These are phyloP conservation scores for Candida nanaspora DNA, from an alignment of 805 yeast species.

Conservation along the genomic window DNA sequence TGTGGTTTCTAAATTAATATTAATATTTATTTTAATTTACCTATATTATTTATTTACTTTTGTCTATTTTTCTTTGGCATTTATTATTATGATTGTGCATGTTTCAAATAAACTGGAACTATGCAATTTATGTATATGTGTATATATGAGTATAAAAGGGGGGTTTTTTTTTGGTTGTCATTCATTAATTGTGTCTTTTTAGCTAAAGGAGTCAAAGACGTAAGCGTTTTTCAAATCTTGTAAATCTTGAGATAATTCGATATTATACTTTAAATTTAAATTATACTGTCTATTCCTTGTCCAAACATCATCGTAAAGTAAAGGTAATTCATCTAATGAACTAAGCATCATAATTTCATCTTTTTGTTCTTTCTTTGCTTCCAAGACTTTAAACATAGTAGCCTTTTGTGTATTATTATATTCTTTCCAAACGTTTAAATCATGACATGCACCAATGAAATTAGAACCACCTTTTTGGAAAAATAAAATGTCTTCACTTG, in stretches of 20 bases:
- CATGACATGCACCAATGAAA: slow-evolving; percentile 37
- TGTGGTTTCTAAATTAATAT: too few relatives aligned
- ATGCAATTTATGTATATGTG: too few relatives aligned
- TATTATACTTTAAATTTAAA: slow-evolving; percentile 13
- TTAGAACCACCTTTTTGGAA: slow-evolving; percentile 27
- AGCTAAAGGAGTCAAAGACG: not conserved
- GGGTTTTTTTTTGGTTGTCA: too few relatives aligned
- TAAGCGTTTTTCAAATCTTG: not conserved
- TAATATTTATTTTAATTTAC: too few relatives aligned
- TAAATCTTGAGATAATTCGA: slow-evolving; percentile 6
- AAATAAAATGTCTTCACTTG: slow-evolving; percentile 30
- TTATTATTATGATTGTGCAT: not conserved
- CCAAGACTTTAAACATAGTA: slow-evolving; percentile 17
- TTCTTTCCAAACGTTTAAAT: slow-evolving; percentile 29
- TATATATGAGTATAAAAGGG: too few relatives aligned
- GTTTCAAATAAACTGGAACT: not conserved
- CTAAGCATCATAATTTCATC: slow-evolving; percentile 3
- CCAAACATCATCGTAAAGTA: slow-evolving; percentile 21
- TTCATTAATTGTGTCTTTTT: too few relatives aligned
- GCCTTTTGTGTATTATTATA: slow-evolving; percentile 27
- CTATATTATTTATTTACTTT: too few relatives aligned
- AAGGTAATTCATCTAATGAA: slow-evolving; percentile 16
- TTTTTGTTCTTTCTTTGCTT: slow-evolving; percentile 9
- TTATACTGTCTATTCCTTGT: slow-evolving; percentile 11
- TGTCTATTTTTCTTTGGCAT: too few relatives aligned